Percentiles rank a stretch among this genome's conserved stretches.
These are phyloP conservation scores for Boletus fagicola DNA, from an alignment of 768 basidiomycete species.

Conservation along the genomic window DNA sequence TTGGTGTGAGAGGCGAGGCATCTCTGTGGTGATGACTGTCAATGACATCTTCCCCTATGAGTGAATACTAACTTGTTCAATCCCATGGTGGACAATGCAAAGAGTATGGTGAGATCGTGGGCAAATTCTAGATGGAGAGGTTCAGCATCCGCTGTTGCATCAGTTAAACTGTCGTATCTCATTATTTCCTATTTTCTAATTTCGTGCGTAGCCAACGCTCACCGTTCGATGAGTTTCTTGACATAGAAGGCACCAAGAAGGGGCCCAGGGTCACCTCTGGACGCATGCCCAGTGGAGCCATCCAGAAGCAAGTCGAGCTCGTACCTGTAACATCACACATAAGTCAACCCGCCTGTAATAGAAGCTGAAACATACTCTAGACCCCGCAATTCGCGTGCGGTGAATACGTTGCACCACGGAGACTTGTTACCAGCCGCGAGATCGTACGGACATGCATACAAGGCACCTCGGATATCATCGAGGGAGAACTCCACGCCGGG, in stretches of 20 bases:
- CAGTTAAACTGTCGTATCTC: constrained; percentile 28
- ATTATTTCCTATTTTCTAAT: not conserved
- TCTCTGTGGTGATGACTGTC: constrained; percentile 26
- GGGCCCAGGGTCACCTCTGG: constrained; percentile 30
- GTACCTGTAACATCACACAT: constrained; percentile 25
- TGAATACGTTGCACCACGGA: constrained; percentile 44
- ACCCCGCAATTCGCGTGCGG: constrained; percentile 29
- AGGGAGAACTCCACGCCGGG: constrained; percentile 34
- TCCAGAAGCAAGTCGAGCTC: constrained; percentile 38
- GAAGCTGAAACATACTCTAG: constrained; percentile 34
- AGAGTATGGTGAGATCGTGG: constrained; percentile 39
- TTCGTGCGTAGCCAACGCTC: not conserved
- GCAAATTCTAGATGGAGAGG: constrained; percentile 42
- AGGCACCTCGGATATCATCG: constrained; percentile 37
- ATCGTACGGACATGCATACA: constrained; percentile 44
- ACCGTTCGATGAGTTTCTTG: constrained; percentile 41
- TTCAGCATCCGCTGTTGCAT: constrained; percentile 29
- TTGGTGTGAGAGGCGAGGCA: constrained; percentile 27
- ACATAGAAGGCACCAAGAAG: constrained; percentile 39
- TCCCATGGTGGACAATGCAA: constrained; percentile 38
- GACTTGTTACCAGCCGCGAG: constrained; percentile 35
- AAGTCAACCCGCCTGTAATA: not conserved
- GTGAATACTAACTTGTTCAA: constrained; percentile 33
- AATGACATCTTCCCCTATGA: not conserved
- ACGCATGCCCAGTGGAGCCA: constrained; percentile 34